Conservation (phyloP, 306 rosid genomes). For the Cercis canadensis region DNA sequence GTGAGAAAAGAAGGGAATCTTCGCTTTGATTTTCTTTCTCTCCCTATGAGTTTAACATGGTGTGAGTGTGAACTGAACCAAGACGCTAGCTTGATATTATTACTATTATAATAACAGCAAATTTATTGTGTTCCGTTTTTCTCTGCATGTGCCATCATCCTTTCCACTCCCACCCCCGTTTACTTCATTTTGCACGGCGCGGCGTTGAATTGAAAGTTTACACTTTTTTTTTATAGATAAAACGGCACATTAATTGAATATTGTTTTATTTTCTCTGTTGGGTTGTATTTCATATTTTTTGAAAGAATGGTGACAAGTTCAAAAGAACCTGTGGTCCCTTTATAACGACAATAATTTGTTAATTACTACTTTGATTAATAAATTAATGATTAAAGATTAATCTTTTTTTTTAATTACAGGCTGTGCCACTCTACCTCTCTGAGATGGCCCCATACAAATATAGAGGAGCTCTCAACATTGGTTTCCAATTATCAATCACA, state of each 20-base stretch:
- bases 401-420: conserved; percentile 47
- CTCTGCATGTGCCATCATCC: conserved; percentile 33
- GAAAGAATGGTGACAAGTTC: no score
- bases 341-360: no score
- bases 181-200: conserved; percentile 31
- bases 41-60: no score
- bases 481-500: conserved; percentile 83
- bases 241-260: no score
- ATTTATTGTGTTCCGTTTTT: no score
- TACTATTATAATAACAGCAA: background rate
- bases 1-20: conserved; percentile 38
- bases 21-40: background rate
- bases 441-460: conserved; percentile 93
- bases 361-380: background rate
- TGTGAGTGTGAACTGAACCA: no score
- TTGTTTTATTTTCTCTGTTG: no score
- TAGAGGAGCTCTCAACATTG: conserved; percentile 87
- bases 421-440: conserved; percentile 90
- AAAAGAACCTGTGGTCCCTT: no score
- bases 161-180: conserved; percentile 6
- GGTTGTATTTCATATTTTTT: no score
- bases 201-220: no score
- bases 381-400: background rate
- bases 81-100: no score
- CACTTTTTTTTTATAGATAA: no score